Percentiles rank a stretch among this genome's conserved stretches.
Conservation (phyloP, 257 asterid species). For the Anisodus tanguticus region DNA sequence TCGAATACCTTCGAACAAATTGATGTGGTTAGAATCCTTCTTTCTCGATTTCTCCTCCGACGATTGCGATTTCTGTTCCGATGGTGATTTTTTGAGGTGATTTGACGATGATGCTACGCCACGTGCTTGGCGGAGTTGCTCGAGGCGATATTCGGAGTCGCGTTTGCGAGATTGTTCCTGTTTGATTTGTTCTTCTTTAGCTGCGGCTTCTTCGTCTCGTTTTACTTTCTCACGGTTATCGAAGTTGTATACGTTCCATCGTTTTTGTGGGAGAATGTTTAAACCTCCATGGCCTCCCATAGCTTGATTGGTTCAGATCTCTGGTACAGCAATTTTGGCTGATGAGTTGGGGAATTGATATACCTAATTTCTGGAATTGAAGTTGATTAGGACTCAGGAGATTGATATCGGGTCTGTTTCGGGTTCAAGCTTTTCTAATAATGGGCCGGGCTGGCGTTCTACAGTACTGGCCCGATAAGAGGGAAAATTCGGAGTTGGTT, state of each 20-base stretch:
- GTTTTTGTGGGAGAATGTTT: conserved; percentile 94
- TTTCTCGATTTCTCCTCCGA: conserved; percentile 37
- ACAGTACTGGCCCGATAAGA: not conserved
- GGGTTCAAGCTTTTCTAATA: not conserved
- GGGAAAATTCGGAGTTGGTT: not conserved
- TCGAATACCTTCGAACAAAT: conserved; percentile 82
- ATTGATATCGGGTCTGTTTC: not conserved
- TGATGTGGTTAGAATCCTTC: conserved; percentile 67
- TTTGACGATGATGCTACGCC: conserved; percentile 47
- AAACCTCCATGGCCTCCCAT: conserved; percentile 99
- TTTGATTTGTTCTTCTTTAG: conserved; percentile 85
- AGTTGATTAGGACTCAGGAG: not conserved
- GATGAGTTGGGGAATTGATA: not conserved
- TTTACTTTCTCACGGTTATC: conserved; percentile 93
- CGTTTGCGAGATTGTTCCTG: conserved; percentile 80
- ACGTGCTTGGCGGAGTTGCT: conserved; percentile 83
- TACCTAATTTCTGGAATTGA: not conserved
- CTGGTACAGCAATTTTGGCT: not conserved
- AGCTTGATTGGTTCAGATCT: not conserved
- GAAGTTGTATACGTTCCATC: conserved; percentile 95
- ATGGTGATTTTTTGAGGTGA: not conserved
- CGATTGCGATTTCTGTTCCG: not conserved
- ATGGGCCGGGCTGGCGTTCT: not conserved
- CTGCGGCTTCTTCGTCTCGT: conserved; percentile 91
- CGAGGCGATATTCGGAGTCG: conserved; percentile 72